Evolutionary conservation across 768 basidiomycete genomes (phyloP), one percentile per base, ranked within the genome.

Genomic region (Hericium coralloides): DNA sequence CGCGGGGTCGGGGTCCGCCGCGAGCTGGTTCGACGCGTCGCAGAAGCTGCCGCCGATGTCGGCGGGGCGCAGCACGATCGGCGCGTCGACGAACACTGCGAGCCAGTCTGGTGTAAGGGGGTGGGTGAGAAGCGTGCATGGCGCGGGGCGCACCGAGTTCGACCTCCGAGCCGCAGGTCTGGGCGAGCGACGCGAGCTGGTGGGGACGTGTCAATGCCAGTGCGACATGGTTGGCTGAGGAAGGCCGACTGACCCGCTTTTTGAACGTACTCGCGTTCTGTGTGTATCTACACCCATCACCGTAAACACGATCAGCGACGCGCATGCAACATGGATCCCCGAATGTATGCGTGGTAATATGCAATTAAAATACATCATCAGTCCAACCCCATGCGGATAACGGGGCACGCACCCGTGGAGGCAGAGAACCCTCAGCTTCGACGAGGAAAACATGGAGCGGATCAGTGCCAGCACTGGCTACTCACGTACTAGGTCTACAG

Each of bases 1-100:
- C 58, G n/a, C 66, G 62, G 14, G 63, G 67, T 54, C 76, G 78
- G 6, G 68, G 61, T n/a, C 74, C 74, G 20, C 75, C 78, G 66
- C 71, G 9, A 72, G 62, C 3, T 69, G 64, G 4, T 22, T 17
- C 20, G 38, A n/a, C 20, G 68, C 58, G 5, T 59, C 39, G 53
- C 65, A 65, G 2, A 69, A 55, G 67, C 25, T 55, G 43, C 55
- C 62, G 7, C 70, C 71, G 14, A 88, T 66, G 61, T 92, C 89
- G 12, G 73, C 82, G 0, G 87, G 87, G 31, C 79, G 74, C 12
- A 92, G 73, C 43, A 88, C 72, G 49, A 80, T 76, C 2, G 88
- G 88, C 0, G 77, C 90, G 60, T 91, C 85, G 38, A 88, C 63
- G 66, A 90, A 89, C 3, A 91, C 90, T 91, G 60, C 2, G 50